phyloP scores from a whole-genome alignment of 2,329 filamentous ascomycete genomes.

The Hypomyces perniciosus region DNA sequence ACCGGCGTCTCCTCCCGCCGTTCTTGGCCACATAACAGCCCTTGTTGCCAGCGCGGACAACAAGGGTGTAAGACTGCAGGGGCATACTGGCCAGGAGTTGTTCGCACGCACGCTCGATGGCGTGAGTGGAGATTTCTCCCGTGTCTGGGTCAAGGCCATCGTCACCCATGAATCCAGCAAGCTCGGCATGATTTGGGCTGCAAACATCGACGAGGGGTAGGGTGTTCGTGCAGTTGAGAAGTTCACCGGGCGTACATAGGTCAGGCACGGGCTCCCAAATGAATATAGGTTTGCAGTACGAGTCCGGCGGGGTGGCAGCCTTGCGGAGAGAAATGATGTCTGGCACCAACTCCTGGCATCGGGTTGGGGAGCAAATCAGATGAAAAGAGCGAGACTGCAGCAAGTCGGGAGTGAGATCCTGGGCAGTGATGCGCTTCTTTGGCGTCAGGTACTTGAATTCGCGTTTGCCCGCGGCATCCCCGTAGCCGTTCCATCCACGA shows the following conservation, averaged over 20 bases:
- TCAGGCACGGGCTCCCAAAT: conserved; percentile 97
- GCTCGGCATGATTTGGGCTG: conserved; percentile 80
- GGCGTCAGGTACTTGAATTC: conserved; percentile 85
- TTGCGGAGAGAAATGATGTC: conserved; percentile 59
- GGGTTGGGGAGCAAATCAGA: conserved; percentile 72
- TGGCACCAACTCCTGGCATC: conserved; percentile 70
- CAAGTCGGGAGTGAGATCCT: conserved; percentile 60
- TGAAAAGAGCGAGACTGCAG: conserved; percentile 75
- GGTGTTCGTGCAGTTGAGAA: conserved; percentile 58
- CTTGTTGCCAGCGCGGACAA: conserved; percentile 65
- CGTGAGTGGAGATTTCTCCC: conserved; percentile 45
- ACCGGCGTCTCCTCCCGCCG: conserved; percentile 44
- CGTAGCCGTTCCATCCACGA: conserved; percentile 88
- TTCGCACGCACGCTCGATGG: conserved; percentile 55
- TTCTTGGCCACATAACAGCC: conserved; percentile 63
- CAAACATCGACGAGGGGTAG: conserved; percentile 57
- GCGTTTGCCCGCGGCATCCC: conserved; percentile 58
- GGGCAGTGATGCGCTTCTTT: conserved; percentile 72
- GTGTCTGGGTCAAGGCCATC: conserved; percentile 48
- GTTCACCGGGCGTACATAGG: conserved; percentile 65
- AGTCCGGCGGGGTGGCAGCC: conserved; percentile 27
- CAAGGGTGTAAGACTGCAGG: conserved; percentile 58
- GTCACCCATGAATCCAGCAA: conserved; percentile 77
- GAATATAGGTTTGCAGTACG: conserved; percentile 59
- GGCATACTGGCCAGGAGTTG: conserved; percentile 59